Conservation (phyloP, 73 alveolate species). For the Effrenium voratum region DNA sequence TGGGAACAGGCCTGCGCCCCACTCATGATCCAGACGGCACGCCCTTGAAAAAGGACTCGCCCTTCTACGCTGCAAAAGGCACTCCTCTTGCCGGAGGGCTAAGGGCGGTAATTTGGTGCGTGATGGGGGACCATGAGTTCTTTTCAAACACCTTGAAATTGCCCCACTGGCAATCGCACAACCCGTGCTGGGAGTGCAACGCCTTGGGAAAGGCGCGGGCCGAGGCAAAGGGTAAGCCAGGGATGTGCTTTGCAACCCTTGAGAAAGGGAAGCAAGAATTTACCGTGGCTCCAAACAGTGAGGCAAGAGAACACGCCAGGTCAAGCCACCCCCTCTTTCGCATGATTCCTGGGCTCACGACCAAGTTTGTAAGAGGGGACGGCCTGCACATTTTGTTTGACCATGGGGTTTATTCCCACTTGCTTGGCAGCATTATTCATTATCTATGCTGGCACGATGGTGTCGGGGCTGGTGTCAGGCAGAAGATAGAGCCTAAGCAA, state of each 20-base stretch:
- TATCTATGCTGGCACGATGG: not conserved
- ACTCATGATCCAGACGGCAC: constrained; percentile 1
- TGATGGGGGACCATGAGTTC: constrained; percentile 26
- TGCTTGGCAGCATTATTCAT: not conserved
- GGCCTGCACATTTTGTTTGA: constrained; percentile 5
- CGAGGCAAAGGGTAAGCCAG: not conserved
- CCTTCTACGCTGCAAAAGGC: not conserved
- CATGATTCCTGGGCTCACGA: not conserved
- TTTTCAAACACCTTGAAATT: not conserved
- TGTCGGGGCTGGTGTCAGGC: constrained; percentile 17
- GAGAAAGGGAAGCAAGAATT: constrained; percentile 25
- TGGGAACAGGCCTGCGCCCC: constrained; percentile 22
- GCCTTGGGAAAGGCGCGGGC: not conserved
- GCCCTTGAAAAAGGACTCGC: constrained; percentile 11
- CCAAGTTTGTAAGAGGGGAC: constrained; percentile 13
- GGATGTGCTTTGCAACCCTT: not conserved
- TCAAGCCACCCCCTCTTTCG: not conserved
- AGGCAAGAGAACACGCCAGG: not conserved
- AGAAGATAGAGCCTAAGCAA: not conserved
- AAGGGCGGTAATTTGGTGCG: not conserved
- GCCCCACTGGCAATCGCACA: constrained; percentile 26
- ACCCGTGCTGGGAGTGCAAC: constrained; percentile 51
- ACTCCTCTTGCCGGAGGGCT: not conserved
- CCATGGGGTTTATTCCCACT: constrained; percentile 9
- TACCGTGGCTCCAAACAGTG: not conserved